Conservation (phyloP, 306 rosid species). For the Morella rubra region DNA sequence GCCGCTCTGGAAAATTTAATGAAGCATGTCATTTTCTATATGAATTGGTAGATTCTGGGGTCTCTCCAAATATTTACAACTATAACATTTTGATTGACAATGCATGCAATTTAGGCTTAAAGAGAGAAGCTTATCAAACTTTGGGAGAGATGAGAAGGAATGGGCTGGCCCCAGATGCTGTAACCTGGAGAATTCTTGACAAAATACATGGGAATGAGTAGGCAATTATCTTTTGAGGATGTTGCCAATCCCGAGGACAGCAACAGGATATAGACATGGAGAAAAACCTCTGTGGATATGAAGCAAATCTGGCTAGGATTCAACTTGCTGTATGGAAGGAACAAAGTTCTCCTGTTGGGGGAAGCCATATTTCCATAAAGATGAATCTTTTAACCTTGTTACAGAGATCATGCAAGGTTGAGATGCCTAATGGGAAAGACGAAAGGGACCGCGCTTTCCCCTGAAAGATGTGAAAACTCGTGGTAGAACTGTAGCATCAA, state of each 20-base stretch:
- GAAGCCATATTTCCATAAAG: background rate
- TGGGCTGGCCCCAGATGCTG: constrained; percentile 69
- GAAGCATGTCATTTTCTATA: constrained; percentile 86
- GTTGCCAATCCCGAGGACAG: constrained; percentile 10
- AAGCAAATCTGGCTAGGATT: constrained; percentile 8
- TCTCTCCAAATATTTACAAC: constrained; percentile 66
- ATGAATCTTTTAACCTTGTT: background rate
- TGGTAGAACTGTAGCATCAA: background rate
- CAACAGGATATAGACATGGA: constrained; percentile 2
- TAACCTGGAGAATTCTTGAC: constrained; percentile 89
- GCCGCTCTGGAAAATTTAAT: constrained; percentile 42
- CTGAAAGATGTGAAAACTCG: background rate
- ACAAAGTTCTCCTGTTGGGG: background rate
- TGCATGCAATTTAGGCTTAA: constrained; percentile 61
- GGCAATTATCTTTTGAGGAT: constrained; percentile 27
- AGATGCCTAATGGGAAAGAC: background rate
- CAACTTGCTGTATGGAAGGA: background rate
- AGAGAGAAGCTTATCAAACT: constrained; percentile 65
- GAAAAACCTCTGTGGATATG: background rate
- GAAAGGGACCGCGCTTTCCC: background rate
- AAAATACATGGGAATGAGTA: constrained; percentile 46
- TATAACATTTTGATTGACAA: constrained; percentile 71
- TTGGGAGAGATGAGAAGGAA: constrained; percentile 80
- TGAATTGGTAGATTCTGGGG: constrained; percentile 78
- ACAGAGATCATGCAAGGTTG: background rate